phyloP scores from a whole-genome alignment of 2,329 filamentous ascomycete species.

The Didymella lethalis region DNA sequence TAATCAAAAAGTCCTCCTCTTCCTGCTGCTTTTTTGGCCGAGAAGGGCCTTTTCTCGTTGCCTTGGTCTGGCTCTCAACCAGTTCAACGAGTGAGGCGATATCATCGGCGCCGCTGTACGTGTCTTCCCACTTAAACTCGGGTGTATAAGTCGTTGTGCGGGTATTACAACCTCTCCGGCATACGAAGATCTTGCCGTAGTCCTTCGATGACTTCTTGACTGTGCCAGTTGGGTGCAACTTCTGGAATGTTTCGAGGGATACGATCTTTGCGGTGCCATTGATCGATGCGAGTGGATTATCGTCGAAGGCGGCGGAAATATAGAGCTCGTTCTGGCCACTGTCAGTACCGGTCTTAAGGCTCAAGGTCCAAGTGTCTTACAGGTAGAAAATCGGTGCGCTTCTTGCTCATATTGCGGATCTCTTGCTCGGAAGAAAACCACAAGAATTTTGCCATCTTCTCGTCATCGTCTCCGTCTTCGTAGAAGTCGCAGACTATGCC shows the following conservation, averaged over 20 bases:
- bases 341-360: slow-evolving; percentile 24
- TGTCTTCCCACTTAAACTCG: slow-evolving; percentile 89
- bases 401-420: slow-evolving; percentile 82
- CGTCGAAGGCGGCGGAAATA: slow-evolving; percentile 84
- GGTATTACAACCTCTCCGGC: slow-evolving; percentile 87
- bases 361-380: slow-evolving; percentile 52
- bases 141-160: slow-evolving; percentile 89
- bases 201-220: slow-evolving; percentile 76
- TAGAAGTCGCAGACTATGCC: slow-evolving; percentile 86
- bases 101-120: slow-evolving; percentile 74
- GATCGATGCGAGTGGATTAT: slow-evolving; percentile 86
- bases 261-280: slow-evolving; percentile 86
- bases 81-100: slow-evolving; percentile 71
- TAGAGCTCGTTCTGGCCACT: slow-evolving; percentile 81
- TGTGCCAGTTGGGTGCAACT: slow-evolving; percentile 75
- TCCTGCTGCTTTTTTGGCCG: slow-evolving; percentile 41
- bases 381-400: slow-evolving; percentile 78
- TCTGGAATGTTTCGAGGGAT: slow-evolving; percentile 73
- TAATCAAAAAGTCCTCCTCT: slow-evolving; percentile 57
- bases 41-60: slow-evolving; percentile 64
- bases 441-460: slow-evolving; percentile 86
- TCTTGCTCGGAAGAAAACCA: slow-evolving; percentile 96
- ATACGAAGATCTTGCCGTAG: slow-evolving; percentile 87
- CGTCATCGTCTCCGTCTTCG: slow-evolving; percentile 65
- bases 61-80: slow-evolving; percentile 76